phyloP scores from a whole-genome alignment of 768 basidiomycete genomes.

The Amanita rimosa region DNA sequence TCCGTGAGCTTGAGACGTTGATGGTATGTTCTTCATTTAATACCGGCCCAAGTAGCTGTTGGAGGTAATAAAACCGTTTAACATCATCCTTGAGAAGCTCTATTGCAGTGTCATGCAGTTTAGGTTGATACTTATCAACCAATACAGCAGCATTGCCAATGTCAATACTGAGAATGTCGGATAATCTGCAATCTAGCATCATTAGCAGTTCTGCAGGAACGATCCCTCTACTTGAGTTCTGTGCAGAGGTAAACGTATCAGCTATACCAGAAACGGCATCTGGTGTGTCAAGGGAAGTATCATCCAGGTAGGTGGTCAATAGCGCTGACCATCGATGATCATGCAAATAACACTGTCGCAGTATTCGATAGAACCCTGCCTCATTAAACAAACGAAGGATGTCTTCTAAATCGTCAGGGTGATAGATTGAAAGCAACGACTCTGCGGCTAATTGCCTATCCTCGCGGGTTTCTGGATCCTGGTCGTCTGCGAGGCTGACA shows the following conservation, averaged over 20 bases:
- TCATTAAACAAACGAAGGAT: slow-evolving; percentile 60
- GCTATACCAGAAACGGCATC: slow-evolving; percentile 62
- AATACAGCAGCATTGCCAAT: slow-evolving; percentile 61
- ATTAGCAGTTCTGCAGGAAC: slow-evolving; percentile 45
- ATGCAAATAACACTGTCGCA: slow-evolving; percentile 69
- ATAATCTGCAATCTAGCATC: slow-evolving; percentile 48
- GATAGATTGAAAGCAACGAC: slow-evolving; percentile 85
- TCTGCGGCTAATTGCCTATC: slow-evolving; percentile 94
- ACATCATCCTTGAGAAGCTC: slow-evolving; percentile 29
- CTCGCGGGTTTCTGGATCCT: slow-evolving; percentile 70
- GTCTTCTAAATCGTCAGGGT: slow-evolving; percentile 64
- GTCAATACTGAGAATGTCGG: slow-evolving; percentile 49
- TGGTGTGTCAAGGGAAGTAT: slow-evolving; percentile 45
- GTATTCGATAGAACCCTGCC: slow-evolving; percentile 87
- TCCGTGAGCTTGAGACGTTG: slow-evolving; percentile 20
- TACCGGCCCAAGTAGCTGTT: slow-evolving; percentile 49
- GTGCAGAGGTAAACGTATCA: slow-evolving; percentile 42
- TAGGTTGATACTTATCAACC: slow-evolving; percentile 57
- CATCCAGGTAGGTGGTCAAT: slow-evolving; percentile 63
- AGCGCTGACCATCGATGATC: slow-evolving; percentile 70
- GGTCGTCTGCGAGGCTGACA: slow-evolving; percentile 63
- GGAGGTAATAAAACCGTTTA: slow-evolving; percentile 64
- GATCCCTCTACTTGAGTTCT: slow-evolving; percentile 31
- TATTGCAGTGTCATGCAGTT: slow-evolving; percentile 56
- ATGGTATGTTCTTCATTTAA: slow-evolving; percentile 21